phyloP scores from a whole-genome alignment of 2,329 filamentous ascomycete species.

The Zasmidium cellare region DNA sequence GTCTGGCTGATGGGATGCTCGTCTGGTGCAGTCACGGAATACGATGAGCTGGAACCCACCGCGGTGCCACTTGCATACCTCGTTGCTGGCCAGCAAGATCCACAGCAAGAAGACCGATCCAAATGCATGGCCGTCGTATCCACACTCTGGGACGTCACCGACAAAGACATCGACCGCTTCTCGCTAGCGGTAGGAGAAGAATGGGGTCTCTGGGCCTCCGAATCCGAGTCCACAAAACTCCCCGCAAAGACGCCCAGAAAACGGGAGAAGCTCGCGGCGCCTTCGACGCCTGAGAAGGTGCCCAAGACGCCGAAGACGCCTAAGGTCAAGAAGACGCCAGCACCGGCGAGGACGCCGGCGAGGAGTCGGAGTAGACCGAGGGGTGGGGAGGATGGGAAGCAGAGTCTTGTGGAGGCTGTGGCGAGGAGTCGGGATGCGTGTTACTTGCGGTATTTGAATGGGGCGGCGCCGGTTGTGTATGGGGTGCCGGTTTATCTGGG shows the following conservation, averaged over 20 bases:
- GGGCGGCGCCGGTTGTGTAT: conserved; percentile 90
- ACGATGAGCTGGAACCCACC: conserved; percentile 85
- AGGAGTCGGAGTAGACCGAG: conserved; percentile 28
- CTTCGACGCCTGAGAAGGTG: conserved; percentile 30
- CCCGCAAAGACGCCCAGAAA: conserved; percentile 32
- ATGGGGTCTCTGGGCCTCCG: conserved; percentile 69
- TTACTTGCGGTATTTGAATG: conserved; percentile 86
- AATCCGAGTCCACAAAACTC: conserved; percentile 20
- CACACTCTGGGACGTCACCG: conserved; percentile 96
- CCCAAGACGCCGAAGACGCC: conserved; percentile 37
- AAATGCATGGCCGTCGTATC: conserved; percentile 73
- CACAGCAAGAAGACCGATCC: conserved; percentile 1
- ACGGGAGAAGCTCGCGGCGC: conserved; percentile 21
- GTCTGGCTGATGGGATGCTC: conserved; percentile 94
- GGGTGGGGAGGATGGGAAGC: conserved; percentile 38
- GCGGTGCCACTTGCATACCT: conserved; percentile 92
- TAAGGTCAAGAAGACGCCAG: conserved; percentile 32
- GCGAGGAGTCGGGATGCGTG: conserved; percentile 74
- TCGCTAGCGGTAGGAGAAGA: conserved; percentile 75
- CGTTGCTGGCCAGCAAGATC: conserved; percentile 65
- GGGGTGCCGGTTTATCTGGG: conserved; percentile 85
- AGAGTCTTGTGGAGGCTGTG: conserved; percentile 75
- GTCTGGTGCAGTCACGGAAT: conserved; percentile 76
- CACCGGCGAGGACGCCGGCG: conserved; percentile 30
- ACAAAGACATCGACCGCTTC: conserved; percentile 94